Evolutionary conservation across 2,329 filamentous ascomycete genomes (phyloP).

Genomic region (Aspergillus piperis): DNA sequence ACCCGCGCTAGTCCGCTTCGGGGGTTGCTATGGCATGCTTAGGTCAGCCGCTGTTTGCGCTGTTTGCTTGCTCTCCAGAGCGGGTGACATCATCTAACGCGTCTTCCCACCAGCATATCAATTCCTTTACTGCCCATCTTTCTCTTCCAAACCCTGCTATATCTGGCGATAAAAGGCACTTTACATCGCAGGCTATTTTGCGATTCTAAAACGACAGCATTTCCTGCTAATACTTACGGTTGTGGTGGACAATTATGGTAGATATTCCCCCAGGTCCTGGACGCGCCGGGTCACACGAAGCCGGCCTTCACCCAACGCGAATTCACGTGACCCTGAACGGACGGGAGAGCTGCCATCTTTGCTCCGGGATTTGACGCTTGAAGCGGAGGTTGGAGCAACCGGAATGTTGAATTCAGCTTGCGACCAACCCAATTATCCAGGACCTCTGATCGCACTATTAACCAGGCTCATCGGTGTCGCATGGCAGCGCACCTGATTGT

Average conservation of each 20-base stretch:
- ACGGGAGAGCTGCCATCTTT: conserved; percentile 1
- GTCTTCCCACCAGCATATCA: conserved; percentile 24
- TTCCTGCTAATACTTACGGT: background rate
- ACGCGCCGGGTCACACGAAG: conserved; percentile 27
- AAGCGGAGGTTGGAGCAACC: background rate
- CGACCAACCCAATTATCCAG: background rate
- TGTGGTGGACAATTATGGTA: background rate
- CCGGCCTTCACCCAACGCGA: conserved; percentile 28
- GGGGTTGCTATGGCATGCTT: conserved; percentile 20
- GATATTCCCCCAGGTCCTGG: background rate
- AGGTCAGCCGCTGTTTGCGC: conserved; percentile 24
- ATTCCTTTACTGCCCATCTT: background rate
- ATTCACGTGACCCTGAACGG: conserved; percentile 32
- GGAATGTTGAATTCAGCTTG: background rate
- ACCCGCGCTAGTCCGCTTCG: conserved; percentile 16
- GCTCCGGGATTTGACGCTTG: conserved; percentile 8
- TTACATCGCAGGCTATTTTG: background rate
- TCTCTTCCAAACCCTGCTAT: background rate
- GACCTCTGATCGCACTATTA: background rate
- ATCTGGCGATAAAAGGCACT: background rate
- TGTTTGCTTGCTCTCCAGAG: conserved; percentile 13
- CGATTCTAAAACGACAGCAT: conserved; percentile 7
- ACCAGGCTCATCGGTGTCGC: background rate
- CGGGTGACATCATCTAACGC: conserved; percentile 33
- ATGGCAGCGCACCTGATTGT: background rate